phyloP scores from a whole-genome alignment of 352 stramenopile genomes.

The Phytophthora pisi region DNA sequence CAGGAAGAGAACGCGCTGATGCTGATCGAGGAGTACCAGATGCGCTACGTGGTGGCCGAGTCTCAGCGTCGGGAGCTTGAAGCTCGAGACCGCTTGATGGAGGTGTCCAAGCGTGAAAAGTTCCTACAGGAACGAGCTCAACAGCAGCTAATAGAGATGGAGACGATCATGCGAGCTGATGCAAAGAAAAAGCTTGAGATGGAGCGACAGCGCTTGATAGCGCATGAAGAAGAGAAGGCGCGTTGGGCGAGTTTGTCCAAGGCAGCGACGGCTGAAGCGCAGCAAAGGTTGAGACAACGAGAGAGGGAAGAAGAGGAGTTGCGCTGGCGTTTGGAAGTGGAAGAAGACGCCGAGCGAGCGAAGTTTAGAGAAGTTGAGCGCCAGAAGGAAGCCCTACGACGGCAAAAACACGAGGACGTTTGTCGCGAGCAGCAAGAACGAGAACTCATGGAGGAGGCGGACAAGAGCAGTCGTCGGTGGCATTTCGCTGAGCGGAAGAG shows the following conservation, averaged over 20 bases:
- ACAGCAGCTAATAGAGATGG: slow-evolving; percentile 35
- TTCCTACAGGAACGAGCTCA: slow-evolving; percentile 41
- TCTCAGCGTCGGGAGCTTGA: slow-evolving; percentile 40
- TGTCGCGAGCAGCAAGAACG: slow-evolving; percentile 41
- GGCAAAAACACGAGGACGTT: slow-evolving; percentile 45
- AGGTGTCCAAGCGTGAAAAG: slow-evolving; percentile 44
- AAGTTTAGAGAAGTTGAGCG: slow-evolving; percentile 1
- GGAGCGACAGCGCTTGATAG: slow-evolving; percentile 30
- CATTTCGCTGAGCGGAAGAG: slow-evolving; percentile 52
- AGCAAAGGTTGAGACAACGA: slow-evolving; percentile 23
- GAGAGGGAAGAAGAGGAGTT: slow-evolving; percentile 30
- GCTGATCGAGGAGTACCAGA: slow-evolving; percentile 64
- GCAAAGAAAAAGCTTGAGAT: slow-evolving; percentile 39
- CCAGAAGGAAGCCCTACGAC: slow-evolving; percentile 33
- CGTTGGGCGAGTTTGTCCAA: slow-evolving; percentile 29
- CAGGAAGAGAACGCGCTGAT: slow-evolving; percentile 56
- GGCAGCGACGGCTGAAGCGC: slow-evolving; percentile 19
- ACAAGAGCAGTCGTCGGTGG: slow-evolving; percentile 43
- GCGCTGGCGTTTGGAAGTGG: slow-evolving; percentile 23
- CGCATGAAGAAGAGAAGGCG: slow-evolving; percentile 30
- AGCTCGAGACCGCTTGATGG: slow-evolving; percentile 31
- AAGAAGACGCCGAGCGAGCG: slow-evolving; percentile 10
- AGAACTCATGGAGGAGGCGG: slow-evolving; percentile 43
- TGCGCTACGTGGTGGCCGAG: slow-evolving; percentile 55
- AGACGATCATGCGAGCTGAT: slow-evolving; percentile 19